Percentiles rank a stretch among this genome's conserved stretches.
phyloP scores from a whole-genome alignment of 176 grass and related monocot species.

The Eleusine indica region DNA sequence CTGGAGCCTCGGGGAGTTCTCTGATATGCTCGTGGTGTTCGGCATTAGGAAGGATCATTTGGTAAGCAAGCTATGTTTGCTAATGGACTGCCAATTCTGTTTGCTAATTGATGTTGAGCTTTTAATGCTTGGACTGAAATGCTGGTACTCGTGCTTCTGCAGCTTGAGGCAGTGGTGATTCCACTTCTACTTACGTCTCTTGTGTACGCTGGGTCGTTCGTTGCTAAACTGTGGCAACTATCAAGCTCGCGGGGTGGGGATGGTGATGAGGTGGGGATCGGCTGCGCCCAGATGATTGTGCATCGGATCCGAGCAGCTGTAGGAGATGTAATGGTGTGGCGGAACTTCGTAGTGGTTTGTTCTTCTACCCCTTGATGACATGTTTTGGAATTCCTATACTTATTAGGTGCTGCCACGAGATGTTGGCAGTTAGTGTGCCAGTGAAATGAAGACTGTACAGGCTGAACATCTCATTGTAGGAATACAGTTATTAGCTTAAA shows the following conservation, averaged over 20 bases:
- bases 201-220: conserved; percentile 68
- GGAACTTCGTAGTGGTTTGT: conserved; percentile 85
- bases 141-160: conserved; percentile 27
- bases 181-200: conserved; percentile 78
- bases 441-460: neutral
- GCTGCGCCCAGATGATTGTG: conserved; percentile 35
- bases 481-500: neutral
- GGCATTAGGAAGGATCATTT: conserved; percentile 68
- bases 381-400: neutral
- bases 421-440: neutral
- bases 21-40: conserved; percentile 56
- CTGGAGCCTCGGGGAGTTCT: conserved; percentile 33
- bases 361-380: neutral
- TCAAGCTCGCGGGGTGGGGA: conserved; percentile 14
- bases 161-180: conserved; percentile 69
- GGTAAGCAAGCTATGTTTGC: conserved; percentile 41
- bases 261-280: conserved; percentile 1
- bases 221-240: conserved; percentile 46
- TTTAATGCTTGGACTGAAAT: conserved; percentile 43
- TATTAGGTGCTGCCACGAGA: neutral
- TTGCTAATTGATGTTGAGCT: neutral
- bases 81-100: neutral
- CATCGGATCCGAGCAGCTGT: conserved; percentile 35
- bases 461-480: neutral
- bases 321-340: conserved; percentile 73